phyloP scores from a whole-genome alignment of 2,329 filamentous ascomycete species.

The Purpureocillium lavendulum region DNA sequence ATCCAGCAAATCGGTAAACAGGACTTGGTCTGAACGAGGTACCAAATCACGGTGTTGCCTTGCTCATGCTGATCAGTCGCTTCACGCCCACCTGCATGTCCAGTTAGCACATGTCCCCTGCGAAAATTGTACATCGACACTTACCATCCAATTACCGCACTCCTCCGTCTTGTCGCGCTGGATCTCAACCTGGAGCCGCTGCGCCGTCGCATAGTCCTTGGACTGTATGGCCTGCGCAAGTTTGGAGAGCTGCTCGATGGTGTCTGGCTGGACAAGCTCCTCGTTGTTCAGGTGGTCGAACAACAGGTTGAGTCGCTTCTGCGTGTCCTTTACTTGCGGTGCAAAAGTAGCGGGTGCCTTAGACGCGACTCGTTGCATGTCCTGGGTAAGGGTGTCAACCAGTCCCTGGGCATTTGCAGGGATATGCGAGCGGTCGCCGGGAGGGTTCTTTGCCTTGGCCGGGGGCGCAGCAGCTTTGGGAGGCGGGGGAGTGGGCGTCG shows the following conservation, averaged over 20 bases:
- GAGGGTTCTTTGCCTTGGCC: slow-evolving; percentile 59
- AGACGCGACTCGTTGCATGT: slow-evolving; percentile 82
- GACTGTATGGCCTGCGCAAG: slow-evolving; percentile 58
- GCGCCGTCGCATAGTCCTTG: slow-evolving; percentile 61
- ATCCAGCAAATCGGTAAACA: not conserved
- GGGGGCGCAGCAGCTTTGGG: slow-evolving; percentile 38
- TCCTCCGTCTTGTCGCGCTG: slow-evolving; percentile 70
- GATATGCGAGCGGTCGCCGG: slow-evolving; percentile 87
- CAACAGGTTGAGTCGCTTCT: slow-evolving; percentile 85
- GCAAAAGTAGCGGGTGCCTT: slow-evolving; percentile 83
- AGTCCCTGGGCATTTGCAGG: slow-evolving; percentile 66
- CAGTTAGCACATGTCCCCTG: slow-evolving; percentile 28
- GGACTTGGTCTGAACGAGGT: too few relatives aligned
- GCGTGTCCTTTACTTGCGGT: slow-evolving; percentile 84
- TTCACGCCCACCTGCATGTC: slow-evolving; percentile 60
- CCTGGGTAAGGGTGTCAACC: slow-evolving; percentile 70
- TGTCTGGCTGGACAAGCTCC: slow-evolving; percentile 76
- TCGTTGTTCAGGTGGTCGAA: slow-evolving; percentile 97
- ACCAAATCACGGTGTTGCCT: slow-evolving; percentile 51
- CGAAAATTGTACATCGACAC: slow-evolving; percentile 18
- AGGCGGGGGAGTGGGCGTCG: slow-evolving; percentile 34
- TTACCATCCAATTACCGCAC: slow-evolving; percentile 82
- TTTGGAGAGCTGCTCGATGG: slow-evolving; percentile 56
- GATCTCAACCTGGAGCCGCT: slow-evolving; percentile 64
- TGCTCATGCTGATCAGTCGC: slow-evolving; percentile 71